Conservation (phyloP, 306 rosid genomes). For the Cucumis cinereus region DNA sequence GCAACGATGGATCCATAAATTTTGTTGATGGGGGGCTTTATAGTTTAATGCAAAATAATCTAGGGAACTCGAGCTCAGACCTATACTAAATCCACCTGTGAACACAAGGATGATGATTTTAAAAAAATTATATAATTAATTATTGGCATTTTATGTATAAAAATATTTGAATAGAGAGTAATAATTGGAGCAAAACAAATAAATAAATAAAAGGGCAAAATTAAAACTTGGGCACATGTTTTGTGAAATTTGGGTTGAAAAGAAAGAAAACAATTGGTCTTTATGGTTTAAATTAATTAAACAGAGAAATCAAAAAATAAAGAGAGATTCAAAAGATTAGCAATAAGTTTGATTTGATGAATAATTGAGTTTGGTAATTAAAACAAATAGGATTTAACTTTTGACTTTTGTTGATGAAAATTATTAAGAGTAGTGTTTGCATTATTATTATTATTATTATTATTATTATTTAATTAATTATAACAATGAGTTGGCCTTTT, state of each 20-base stretch:
- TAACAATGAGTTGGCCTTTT: background rate
- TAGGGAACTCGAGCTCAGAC: no score
- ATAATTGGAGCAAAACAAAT: background rate
- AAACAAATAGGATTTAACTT: background rate
- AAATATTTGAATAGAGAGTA: background rate
- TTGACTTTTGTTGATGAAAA: background rate
- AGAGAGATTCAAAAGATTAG: background rate
- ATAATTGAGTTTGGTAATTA: constrained; percentile 3
- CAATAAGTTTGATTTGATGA: background rate
- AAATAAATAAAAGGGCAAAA: background rate
- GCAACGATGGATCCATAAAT: no score
- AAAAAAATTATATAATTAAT: no score
- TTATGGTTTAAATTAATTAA: background rate
- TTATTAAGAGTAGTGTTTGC: constrained; percentile 5
- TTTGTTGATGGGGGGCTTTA: no score
- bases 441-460: background rate
- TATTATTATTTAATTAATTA: no score
- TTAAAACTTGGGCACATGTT: background rate
- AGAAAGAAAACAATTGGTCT: background rate
- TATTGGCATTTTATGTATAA: background rate
- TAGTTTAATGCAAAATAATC: no score
- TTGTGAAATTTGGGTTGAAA: background rate
- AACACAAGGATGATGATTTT: no score
- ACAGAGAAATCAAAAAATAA: background rate
- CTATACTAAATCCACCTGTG: no score